These are phyloP conservation scores for Globisporangium viniferum DNA, from an alignment of 352 stramenopile genomes.

Conservation along the genomic window DNA sequence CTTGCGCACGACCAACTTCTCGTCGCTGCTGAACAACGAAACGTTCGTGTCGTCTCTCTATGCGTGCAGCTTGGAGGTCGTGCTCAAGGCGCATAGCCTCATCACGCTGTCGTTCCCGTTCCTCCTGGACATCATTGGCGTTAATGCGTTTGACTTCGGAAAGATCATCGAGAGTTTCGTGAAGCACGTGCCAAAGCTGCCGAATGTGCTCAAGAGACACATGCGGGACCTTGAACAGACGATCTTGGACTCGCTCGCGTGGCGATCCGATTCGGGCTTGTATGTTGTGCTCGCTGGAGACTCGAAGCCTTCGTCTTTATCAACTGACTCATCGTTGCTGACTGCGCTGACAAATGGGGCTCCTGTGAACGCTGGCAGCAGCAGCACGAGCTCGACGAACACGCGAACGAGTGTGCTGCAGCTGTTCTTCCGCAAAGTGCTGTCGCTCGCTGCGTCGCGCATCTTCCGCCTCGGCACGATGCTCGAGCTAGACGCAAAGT, in stretches of 20 bases:
- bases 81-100: constrained; percentile 81
- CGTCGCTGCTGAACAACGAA: constrained; percentile 77
- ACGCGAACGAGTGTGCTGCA: constrained; percentile 57
- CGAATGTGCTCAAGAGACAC: constrained; percentile 76
- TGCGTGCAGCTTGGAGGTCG: constrained; percentile 78
- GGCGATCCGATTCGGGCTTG: constrained; percentile 67
- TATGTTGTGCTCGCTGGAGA: constrained; percentile 57
- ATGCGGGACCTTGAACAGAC: constrained; percentile 85
- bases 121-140: constrained; percentile 63
- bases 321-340: constrained; percentile 2
- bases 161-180: constrained; percentile 88
- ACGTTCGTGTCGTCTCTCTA: constrained; percentile 78
- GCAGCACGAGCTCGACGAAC: not conserved
- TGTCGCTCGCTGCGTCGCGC: constrained; percentile 75
- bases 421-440: constrained; percentile 84
- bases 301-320: constrained; percentile 6
- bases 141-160: constrained; percentile 86
- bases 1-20: constrained; percentile 72
- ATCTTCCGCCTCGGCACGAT: constrained; percentile 73
- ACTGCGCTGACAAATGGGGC: constrained; percentile 17
- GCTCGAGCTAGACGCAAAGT: constrained; percentile 65
- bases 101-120: constrained; percentile 86
- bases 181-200: constrained; percentile 71
- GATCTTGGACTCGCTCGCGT: constrained; percentile 76
- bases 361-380: constrained; percentile 3